Evolutionary conservation across 345 rosid genomes (phyloP).

Genomic region (Noccaea caerulescens): DNA sequence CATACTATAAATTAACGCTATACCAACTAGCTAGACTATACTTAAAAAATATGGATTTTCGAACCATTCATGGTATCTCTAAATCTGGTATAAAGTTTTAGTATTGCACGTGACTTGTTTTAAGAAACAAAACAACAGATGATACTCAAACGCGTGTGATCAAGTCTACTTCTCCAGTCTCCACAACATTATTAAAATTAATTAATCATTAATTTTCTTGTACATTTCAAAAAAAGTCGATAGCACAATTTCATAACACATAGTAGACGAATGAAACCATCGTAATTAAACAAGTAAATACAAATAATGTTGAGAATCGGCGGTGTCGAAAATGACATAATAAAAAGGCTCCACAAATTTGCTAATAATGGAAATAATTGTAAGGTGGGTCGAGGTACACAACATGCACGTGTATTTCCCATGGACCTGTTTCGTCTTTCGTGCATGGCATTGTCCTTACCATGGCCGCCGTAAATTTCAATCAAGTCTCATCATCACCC

Average conservation of each 20-base stretch:
- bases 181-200: background rate
- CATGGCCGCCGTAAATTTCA: slow-evolving; percentile 35
- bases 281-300: background rate
- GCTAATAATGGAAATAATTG: slow-evolving; percentile 38
- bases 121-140: too few relatives aligned
- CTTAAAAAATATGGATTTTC: too few relatives aligned
- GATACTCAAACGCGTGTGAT: background rate
- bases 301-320: slow-evolving; percentile 24
- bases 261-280: slow-evolving; percentile 3
- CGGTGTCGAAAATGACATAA: slow-evolving; percentile 35
- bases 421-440: slow-evolving; percentile 46
- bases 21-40: background rate
- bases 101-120: background rate
- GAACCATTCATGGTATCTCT: background rate
- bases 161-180: background rate
- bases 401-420: slow-evolving; percentile 46
- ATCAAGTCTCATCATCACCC: slow-evolving; percentile 34
- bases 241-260: background rate
- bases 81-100: background rate
- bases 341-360: slow-evolving; percentile 31
- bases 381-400: slow-evolving; percentile 42
- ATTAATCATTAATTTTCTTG: background rate
- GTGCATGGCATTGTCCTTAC: slow-evolving; percentile 43
- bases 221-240: background rate
- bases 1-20: background rate